phyloP scores from a whole-genome alignment of 2,329 filamentous ascomycete species.

The Nannizziopsis arthrosporioides region DNA sequence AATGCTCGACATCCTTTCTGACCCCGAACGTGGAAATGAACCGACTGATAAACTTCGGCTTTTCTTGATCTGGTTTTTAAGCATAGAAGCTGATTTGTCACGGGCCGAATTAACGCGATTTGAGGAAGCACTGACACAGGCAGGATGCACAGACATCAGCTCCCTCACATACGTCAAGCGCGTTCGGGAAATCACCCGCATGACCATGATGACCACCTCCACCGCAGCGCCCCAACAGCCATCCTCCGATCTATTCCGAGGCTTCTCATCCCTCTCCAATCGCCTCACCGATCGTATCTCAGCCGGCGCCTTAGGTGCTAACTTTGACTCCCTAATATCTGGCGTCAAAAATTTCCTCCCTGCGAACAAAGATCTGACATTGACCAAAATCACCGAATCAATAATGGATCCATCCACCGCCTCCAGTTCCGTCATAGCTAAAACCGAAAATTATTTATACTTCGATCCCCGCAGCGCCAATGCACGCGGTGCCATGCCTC shows the following conservation, averaged over 20 bases:
- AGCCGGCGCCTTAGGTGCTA: slow-evolving; percentile 72
- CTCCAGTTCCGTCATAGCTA: slow-evolving; percentile 81
- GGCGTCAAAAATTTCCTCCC: slow-evolving; percentile 98
- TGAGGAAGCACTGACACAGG: slow-evolving; percentile 65
- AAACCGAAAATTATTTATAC: slow-evolving; percentile 93
- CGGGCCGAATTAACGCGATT: slow-evolving; percentile 75
- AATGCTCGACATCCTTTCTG: slow-evolving; percentile 74
- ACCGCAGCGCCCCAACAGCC: slow-evolving; percentile 50
- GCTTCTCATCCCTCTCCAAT: slow-evolving; percentile 83
- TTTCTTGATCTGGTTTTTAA: slow-evolving; percentile 95
- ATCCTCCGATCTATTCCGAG: slow-evolving; percentile 67
- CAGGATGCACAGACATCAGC: slow-evolving; percentile 59
- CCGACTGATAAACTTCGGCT: slow-evolving; percentile 80
- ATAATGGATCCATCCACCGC: slow-evolving; percentile 93
- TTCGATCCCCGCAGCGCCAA: slow-evolving; percentile 92
- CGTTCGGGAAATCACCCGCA: slow-evolving; percentile 86
- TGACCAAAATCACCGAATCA: slow-evolving; percentile 96
- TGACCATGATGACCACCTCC: slow-evolving; percentile 93
- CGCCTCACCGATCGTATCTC: slow-evolving; percentile 89
- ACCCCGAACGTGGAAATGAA: slow-evolving; percentile 67
- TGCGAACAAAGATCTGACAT: slow-evolving; percentile 82
- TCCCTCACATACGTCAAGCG: slow-evolving; percentile 78
- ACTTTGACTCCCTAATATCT: slow-evolving; percentile 87
- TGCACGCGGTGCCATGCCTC: slow-evolving; percentile 80
- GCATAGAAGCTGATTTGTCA: slow-evolving; percentile 77